phyloP scores from a whole-genome alignment of 805 yeast genomes.

The Candida sonorensis region DNA sequence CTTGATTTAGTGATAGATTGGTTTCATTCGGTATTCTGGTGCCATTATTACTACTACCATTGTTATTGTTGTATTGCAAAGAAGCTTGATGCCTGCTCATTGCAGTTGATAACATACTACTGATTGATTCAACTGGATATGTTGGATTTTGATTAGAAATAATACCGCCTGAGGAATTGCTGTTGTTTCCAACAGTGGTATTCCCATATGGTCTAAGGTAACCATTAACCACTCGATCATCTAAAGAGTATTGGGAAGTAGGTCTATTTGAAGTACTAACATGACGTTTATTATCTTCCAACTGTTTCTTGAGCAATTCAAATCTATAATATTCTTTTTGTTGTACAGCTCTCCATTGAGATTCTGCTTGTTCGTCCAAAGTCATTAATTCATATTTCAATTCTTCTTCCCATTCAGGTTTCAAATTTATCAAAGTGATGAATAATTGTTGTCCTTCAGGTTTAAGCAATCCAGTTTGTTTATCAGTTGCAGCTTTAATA shows the following conservation, averaged over 20 bases:
- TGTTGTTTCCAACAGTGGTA: constrained; percentile 3
- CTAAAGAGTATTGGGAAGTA: constrained; percentile 13
- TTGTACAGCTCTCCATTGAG: constrained; percentile 34
- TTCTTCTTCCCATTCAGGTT: constrained; percentile 27
- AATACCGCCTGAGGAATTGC: neutral
- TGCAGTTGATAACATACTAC: constrained; percentile 14
- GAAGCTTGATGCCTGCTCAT: constrained; percentile 17
- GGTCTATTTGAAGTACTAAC: constrained; percentile 8
- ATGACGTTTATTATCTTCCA: constrained; percentile 11
- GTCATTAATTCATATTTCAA: constrained; percentile 22
- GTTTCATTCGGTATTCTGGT: too few species aligned
- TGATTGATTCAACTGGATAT: constrained; percentile 9
- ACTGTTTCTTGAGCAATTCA: constrained; percentile 18
- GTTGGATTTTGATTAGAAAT: constrained; percentile 9
- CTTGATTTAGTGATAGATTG: constrained; percentile 5
- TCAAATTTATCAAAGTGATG: constrained; percentile 16
- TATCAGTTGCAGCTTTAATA: constrained; percentile 17
- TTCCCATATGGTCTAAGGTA: constrained; percentile 9
- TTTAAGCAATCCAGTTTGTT: constrained; percentile 23
- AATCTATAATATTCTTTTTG: constrained; percentile 29
- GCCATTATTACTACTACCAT: constrained; percentile 12
- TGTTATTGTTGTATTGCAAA: constrained; percentile 1
- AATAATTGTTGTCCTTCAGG: constrained; percentile 22
- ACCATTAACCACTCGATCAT: constrained; percentile 26
- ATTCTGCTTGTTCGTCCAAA: constrained; percentile 29